Base-by-base conservation (phyloP, 768 basidiomycete genomes). In the Gymnopilus dilepis region DNA sequence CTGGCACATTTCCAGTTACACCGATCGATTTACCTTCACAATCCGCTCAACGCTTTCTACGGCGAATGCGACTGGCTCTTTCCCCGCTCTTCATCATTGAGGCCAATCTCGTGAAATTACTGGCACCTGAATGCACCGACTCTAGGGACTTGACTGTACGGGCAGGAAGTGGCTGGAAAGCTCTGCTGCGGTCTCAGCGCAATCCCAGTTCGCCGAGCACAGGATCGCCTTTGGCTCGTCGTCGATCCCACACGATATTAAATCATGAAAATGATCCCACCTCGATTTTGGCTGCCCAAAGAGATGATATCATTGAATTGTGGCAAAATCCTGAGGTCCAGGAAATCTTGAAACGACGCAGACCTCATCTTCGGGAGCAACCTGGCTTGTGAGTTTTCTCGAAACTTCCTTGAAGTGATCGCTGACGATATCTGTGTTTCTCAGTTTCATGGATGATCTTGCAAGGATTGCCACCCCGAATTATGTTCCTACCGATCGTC, bases 401-500 rank as follows among this genome's bases (percentile, higher is more conserved):
- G 56, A 40, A n/a, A 17, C 9, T 9, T 12, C n/a, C 17, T 17
- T n/a, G 1, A 33, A n/a, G 31, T 31, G 17, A n/a, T n/a, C 47
- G 6, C 28, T 13, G 38, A 41, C 58, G 22, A 59, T 17, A 22
- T 33, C 19, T 12, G 11, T 28, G 9, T 11, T 52, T 28, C 34
- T 28, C 65, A 91, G 89, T 73, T 94, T 94, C 71, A 74, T 93
- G 74, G 82, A 92, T 69, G 90, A 92, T 60, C 74, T 88, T 2
- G 75, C 74, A 22, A 83, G 90, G 19, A 86, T 94, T 12, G 82
- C 85, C 0, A 74, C 74, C 1, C 63, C 74, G 0, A 75, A 81
- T 22, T 92, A 90, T 72, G 73, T 80, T 31, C 92, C 91, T 0
- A 84, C 83, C 1, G 87, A 92, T 65, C 79, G 90, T 87, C 60